These are phyloP conservation scores for Cadophora malorum DNA, from an alignment of 2,329 filamentous ascomycete species.

Conservation along the genomic window DNA sequence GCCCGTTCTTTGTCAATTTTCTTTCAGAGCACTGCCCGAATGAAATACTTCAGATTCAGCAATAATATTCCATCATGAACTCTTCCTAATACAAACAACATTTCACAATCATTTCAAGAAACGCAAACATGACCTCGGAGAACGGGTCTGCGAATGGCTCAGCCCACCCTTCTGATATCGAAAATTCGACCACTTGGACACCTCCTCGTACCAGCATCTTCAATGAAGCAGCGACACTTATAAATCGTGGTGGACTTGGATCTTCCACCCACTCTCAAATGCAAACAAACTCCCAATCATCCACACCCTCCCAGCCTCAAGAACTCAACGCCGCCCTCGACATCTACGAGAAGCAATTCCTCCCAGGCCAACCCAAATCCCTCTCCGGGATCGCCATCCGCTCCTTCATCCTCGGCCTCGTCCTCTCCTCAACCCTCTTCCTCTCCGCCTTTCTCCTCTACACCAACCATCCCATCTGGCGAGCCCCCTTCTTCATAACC, in stretches of 20 bases:
- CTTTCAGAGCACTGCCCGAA: background rate
- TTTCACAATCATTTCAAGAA: background rate
- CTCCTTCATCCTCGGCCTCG: constrained; percentile 45
- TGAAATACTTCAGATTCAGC: background rate
- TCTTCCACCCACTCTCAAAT: constrained; percentile 5
- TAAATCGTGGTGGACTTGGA: constrained; percentile 29
- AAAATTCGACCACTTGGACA: background rate
- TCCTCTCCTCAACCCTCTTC: constrained; percentile 33
- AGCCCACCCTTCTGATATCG: constrained; percentile 15
- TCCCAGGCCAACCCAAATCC: constrained; percentile 42
- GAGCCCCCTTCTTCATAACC: constrained; percentile 69
- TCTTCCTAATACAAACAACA: background rate
- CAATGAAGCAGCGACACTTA: constrained; percentile 23
- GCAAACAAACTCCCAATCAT: background rate
- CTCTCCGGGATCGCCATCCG: constrained; percentile 48
- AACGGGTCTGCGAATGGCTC: constrained; percentile 27
- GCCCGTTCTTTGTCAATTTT: background rate
- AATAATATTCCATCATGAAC: background rate
- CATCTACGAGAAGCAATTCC: constrained; percentile 41
- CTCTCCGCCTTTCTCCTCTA: constrained; percentile 39
- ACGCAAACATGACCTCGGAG: constrained; percentile 25
- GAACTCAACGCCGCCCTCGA: constrained; percentile 38
- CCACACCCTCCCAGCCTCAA: constrained; percentile 20
- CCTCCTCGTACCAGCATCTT: constrained; percentile 17
- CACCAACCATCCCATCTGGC: constrained; percentile 54